A percentile compares a stretch with the other conserved stretches of the same genome.
phyloP scores from a whole-genome alignment of 768 basidiomycete species.

The Leccinum subtestaceum region DNA sequence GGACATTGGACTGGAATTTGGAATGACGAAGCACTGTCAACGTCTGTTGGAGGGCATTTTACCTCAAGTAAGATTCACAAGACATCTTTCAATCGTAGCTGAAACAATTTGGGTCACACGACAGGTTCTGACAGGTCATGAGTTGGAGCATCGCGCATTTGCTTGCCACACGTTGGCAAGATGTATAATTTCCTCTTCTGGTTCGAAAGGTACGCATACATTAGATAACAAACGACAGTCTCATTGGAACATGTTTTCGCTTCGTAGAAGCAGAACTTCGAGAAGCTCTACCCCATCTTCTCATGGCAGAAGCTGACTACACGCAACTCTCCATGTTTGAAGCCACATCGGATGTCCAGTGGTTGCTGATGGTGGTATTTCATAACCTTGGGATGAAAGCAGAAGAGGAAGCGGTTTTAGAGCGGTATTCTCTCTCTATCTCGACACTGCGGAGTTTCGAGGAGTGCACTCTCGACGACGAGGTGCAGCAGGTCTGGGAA shows the following conservation, averaged over 20 bases:
- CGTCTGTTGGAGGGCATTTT: conserved; percentile 74
- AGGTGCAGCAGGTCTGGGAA: conserved; percentile 54
- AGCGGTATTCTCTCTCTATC: conserved; percentile 46
- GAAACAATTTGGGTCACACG: neutral
- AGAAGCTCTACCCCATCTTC: conserved; percentile 60
- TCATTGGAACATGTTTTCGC: conserved; percentile 14
- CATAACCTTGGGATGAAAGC: conserved; percentile 59
- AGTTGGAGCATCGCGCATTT: conserved; percentile 73
- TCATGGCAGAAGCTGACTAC: conserved; percentile 67
- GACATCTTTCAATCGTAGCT: conserved; percentile 6
- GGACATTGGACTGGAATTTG: conserved; percentile 75
- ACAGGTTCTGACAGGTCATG: conserved; percentile 68
- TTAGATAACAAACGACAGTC: neutral
- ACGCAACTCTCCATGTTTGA: conserved; percentile 52
- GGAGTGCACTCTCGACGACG: conserved; percentile 45
- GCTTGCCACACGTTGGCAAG: conserved; percentile 73
- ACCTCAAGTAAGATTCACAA: conserved; percentile 57
- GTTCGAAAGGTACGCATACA: conserved; percentile 40
- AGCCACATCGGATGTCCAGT: conserved; percentile 67
- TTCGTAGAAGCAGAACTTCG: conserved; percentile 37
- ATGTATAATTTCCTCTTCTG: conserved; percentile 63
- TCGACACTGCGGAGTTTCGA: conserved; percentile 42
- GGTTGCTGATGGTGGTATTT: conserved; percentile 65
- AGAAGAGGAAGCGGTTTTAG: conserved; percentile 55
- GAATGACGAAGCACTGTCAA: conserved; percentile 63